Conservation (phyloP, 106 monocot genomes). For the Alisma plantagoaquatica region DNA sequence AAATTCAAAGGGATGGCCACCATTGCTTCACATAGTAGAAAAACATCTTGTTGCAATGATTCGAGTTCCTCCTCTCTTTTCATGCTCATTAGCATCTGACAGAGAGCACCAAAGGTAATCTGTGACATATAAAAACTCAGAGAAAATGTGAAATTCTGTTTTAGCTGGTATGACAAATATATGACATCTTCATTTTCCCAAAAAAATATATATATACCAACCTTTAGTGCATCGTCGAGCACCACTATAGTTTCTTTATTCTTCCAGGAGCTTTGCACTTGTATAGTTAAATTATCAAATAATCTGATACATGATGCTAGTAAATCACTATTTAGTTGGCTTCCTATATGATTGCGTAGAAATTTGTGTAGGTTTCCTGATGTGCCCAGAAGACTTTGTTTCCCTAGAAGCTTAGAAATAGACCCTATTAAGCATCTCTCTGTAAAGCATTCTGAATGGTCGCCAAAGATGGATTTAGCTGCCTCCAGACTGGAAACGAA, state of each 20-base stretch:
- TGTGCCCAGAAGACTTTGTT: conserved; percentile 58
- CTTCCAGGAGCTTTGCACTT: conserved; percentile 31
- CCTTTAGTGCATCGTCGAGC: conserved; percentile 58
- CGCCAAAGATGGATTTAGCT: conserved; percentile 29
- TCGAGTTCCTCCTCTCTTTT: conserved; percentile 33
- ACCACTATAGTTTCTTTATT: conserved; percentile 21
- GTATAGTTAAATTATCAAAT: conserved; percentile 40
- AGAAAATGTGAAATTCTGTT: too few relatives aligned
- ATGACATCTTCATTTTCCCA: too few relatives aligned
- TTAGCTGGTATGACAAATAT: too few relatives aligned
- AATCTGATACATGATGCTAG: conserved; percentile 17
- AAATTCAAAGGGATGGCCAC: conserved; percentile 47
- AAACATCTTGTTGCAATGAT: conserved; percentile 40
- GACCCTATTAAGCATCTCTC: conserved; percentile 63
- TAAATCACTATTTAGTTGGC: conserved; percentile 30
- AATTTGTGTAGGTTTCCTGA: conserved; percentile 35
- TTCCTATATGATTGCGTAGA: conserved; percentile 31
- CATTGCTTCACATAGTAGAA: conserved; percentile 60
- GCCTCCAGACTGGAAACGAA: conserved; percentile 38
- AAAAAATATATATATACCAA: too few relatives aligned
- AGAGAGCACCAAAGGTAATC: conserved; percentile 67
- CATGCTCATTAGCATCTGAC: conserved; percentile 56
- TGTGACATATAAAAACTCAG: too few relatives aligned
- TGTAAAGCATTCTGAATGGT: conserved; percentile 30
- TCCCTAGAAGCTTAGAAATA: conserved; percentile 48